Evolutionary conservation across 495 filamentous ascomycete species (phyloP), one percentile per base, ranked within the genome.

Genomic region (Aspergillus affinis): DNA sequence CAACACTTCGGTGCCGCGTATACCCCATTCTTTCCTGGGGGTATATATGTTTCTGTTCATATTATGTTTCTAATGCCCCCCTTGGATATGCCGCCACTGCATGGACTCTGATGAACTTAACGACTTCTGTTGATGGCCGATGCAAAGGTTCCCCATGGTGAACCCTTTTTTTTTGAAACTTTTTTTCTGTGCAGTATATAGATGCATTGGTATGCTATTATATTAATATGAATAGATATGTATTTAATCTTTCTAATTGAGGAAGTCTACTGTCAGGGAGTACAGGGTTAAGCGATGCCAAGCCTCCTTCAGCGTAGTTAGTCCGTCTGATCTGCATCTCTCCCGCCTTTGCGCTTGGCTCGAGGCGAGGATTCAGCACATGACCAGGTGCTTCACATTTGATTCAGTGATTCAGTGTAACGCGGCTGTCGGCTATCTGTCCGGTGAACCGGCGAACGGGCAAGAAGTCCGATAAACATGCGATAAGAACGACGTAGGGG

Each of bases 101-200:
- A 54, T 41, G 41, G 45, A 57, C 55, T 32, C 30, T 61, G 50
- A 65, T 60, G 62, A 65, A 60, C 62, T 65, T 58, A 65, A 41
- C 41, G 62, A 65, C 58, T 58, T 58, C 58, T 41, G 46, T 59
- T 55, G 52, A 61, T 61, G 54, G 58, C 48, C 48, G 41, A 58
- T 23, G 59, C 52, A 58, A 48, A 51, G 51, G 55, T 49, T 48
- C 30, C 18, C 6, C 30, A 46, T 49, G 55, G 20, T 52, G 45
- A 53, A 51, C 3, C 36, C 12, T 41, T 15, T 41, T 41, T 15
- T 13, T 41, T 41, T 41, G 7, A n/a, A n/a, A n/a, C n/a, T 12
- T 1, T 32, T 6, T 12, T 29, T 51, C 51, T 30, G 23, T 46
- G 19, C 48, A 23, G 53, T 58, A 57, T 57, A 65, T 61, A 65